Conservation (phyloP, 2,329 filamentous ascomycete genomes). For the Fusarium fujikuroi region DNA sequence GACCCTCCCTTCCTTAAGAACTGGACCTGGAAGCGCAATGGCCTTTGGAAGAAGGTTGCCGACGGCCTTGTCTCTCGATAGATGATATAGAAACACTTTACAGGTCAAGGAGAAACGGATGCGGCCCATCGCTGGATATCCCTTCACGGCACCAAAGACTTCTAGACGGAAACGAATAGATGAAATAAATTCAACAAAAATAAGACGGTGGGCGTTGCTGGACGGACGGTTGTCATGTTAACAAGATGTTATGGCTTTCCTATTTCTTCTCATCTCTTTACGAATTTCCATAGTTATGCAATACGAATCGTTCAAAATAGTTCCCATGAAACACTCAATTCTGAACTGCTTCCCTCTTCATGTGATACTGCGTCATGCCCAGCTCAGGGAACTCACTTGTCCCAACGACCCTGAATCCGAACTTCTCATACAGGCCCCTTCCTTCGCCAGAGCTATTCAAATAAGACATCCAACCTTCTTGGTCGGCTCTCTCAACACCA, state of each 20-base stretch:
- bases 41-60: constrained; percentile 50
- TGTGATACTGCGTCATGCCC: constrained; percentile 44
- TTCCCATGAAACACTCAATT: neutral
- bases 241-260: constrained; percentile 27
- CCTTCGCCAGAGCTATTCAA: constrained; percentile 45
- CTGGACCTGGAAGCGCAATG: constrained; percentile 71
- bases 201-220: constrained; percentile 37
- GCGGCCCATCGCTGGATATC: constrained; percentile 1
- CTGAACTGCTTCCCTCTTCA: constrained; percentile 41
- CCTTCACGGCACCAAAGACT: neutral
- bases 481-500: constrained; percentile 47
- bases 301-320: constrained; percentile 15
- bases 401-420: constrained; percentile 44
- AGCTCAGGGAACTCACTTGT: constrained; percentile 34
- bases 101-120: constrained; percentile 4
- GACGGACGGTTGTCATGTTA: constrained; percentile 21
- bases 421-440: constrained; percentile 44
- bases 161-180: constrained; percentile 32
- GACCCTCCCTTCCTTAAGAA: constrained; percentile 73
- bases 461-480: constrained; percentile 44
- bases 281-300: constrained; percentile 28
- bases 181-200: constrained; percentile 17
- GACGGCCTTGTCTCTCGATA: constrained; percentile 42
- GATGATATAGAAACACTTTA: constrained; percentile 7
- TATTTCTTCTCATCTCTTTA: constrained; percentile 29